Evolutionary conservation across 495 filamentous ascomycete species (phyloP).

Genomic region (Talaromyces wortmannii): DNA sequence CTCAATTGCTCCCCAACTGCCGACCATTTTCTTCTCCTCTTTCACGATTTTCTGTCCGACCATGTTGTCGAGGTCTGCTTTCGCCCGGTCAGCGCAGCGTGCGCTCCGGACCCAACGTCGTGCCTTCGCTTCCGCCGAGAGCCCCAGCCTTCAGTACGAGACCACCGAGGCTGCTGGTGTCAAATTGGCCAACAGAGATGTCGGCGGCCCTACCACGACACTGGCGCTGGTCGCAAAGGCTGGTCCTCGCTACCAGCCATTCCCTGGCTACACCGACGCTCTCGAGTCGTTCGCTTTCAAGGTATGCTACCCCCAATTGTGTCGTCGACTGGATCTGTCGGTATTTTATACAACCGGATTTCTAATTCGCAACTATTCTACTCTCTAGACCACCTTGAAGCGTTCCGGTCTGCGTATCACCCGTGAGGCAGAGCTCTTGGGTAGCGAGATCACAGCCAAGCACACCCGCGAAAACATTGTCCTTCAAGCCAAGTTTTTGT

Average conservation of each 20-base stretch:
- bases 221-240: constrained; percentile 88
- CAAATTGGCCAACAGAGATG: constrained; percentile 85
- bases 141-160: constrained; percentile 80
- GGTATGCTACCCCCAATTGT: constrained; percentile 44
- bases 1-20: constrained; percentile 39
- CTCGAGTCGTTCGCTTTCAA: constrained; percentile 95
- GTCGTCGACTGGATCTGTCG: neutral
- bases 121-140: constrained; percentile 74
- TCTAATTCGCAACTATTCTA: constrained; percentile 2
- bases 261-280: constrained; percentile 83
- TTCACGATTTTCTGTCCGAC: constrained; percentile 39
- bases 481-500: constrained; percentile 86
- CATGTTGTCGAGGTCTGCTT: constrained; percentile 81
- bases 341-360: neutral
- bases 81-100: constrained; percentile 71
- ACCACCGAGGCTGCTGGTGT: constrained; percentile 76
- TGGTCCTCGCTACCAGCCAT: constrained; percentile 82
- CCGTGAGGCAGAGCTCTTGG: constrained; percentile 90
- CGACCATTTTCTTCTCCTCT: constrained; percentile 16
- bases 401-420: constrained; percentile 85
- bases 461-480: constrained; percentile 91
- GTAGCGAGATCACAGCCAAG: constrained; percentile 73
- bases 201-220: constrained; percentile 78
- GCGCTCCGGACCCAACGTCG: constrained; percentile 61
- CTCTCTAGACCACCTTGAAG: constrained; percentile 67